Percentiles rank a stretch among this genome's conserved stretches.
Conservation (phyloP, 345 rosid species). For the Erodium maritimum region DNA sequence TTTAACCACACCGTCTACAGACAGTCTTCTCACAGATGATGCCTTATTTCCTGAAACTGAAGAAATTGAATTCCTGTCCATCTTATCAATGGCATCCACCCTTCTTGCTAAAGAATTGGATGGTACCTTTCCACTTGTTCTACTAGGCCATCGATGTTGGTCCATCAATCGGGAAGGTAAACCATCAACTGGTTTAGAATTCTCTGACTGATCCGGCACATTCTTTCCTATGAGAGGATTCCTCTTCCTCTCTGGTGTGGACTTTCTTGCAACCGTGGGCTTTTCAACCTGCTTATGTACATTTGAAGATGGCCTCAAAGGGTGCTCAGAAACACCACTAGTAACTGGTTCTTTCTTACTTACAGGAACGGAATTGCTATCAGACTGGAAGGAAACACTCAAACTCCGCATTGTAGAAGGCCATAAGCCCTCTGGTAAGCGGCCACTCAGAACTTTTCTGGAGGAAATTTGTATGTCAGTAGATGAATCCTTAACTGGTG, state of each 20-base stretch:
- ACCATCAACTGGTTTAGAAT: slow-evolving; percentile 75
- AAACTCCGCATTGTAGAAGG: slow-evolving; percentile 99
- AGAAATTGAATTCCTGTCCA: slow-evolving; percentile 23
- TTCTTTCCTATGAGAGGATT: slow-evolving; percentile 80
- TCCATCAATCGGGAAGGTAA: slow-evolving; percentile 60
- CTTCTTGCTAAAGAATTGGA: slow-evolving; percentile 39
- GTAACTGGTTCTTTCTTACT: slow-evolving; percentile 68
- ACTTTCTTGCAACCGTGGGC: slow-evolving; percentile 42
- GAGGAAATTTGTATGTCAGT: slow-evolving; percentile 38
- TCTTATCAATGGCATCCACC: slow-evolving; percentile 52
- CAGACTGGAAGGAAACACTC: slow-evolving; percentile 89
- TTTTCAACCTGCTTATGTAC: slow-evolving; percentile 53
- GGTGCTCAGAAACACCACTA: slow-evolving; percentile 50
- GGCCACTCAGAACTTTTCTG: slow-evolving; percentile 53
- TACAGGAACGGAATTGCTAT: slow-evolving; percentile 64
- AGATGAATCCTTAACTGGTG: slow-evolving; percentile 60
- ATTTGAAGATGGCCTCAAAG: slow-evolving; percentile 78
- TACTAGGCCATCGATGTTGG: slow-evolving; percentile 92
- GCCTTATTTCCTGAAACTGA: slow-evolving; percentile 32
- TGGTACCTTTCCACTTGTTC: slow-evolving; percentile 50
- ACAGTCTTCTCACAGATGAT: slow-evolving; percentile 39
- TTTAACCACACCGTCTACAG: slow-evolving; percentile 26
- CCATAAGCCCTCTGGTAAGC: slow-evolving; percentile 88
- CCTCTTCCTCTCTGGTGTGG: slow-evolving; percentile 69
- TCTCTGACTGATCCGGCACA: slow-evolving; percentile 75